A percentile compares a stretch with the other conserved stretches of the same genome.
Evolutionary conservation across 2,329 filamentous ascomycete species (phyloP).

Genomic region (Diplodia intermedia): DNA sequence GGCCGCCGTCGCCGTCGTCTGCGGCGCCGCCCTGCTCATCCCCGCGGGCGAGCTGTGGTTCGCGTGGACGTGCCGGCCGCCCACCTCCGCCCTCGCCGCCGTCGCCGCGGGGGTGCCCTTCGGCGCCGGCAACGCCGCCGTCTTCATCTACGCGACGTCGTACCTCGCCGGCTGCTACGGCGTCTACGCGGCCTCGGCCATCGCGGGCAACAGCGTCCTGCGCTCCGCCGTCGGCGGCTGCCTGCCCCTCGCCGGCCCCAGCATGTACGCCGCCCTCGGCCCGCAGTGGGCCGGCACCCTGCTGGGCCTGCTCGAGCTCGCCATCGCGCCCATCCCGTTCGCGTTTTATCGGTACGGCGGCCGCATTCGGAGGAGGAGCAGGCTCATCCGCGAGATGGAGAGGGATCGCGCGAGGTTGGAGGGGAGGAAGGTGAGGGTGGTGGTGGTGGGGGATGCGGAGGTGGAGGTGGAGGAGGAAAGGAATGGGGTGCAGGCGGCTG

Average conservation of each 20-base stretch:
- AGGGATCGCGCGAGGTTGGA: slow-evolving; percentile 53
- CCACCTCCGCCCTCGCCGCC: slow-evolving; percentile 84
- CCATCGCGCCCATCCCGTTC: slow-evolving; percentile 79
- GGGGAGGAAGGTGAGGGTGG: slow-evolving; percentile 47
- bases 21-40: slow-evolving; percentile 75
- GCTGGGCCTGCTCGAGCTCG: slow-evolving; percentile 74
- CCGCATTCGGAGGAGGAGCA: slow-evolving; percentile 63
- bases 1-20: slow-evolving; percentile 80
- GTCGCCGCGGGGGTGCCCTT: slow-evolving; percentile 82
- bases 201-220: slow-evolving; percentile 80
- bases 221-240: slow-evolving; percentile 77
- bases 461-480: slow-evolving; percentile 39
- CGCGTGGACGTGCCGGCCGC: slow-evolving; percentile 57
- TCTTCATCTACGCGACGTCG: slow-evolving; percentile 83
- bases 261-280: slow-evolving; percentile 72
- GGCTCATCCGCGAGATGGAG: slow-evolving; percentile 59
- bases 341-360: slow-evolving; percentile 72
- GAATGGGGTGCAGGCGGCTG: no score
- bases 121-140: slow-evolving; percentile 75
- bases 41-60: slow-evolving; percentile 75
- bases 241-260: slow-evolving; percentile 75
- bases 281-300: slow-evolving; percentile 82
- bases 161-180: slow-evolving; percentile 81
- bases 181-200: slow-evolving; percentile 79
- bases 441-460: slow-evolving; percentile 50